Percentiles rank a stretch among this genome's conserved stretches.
Conservation (phyloP, 768 basidiomycete species). For the Auriscalpium vulgare region DNA sequence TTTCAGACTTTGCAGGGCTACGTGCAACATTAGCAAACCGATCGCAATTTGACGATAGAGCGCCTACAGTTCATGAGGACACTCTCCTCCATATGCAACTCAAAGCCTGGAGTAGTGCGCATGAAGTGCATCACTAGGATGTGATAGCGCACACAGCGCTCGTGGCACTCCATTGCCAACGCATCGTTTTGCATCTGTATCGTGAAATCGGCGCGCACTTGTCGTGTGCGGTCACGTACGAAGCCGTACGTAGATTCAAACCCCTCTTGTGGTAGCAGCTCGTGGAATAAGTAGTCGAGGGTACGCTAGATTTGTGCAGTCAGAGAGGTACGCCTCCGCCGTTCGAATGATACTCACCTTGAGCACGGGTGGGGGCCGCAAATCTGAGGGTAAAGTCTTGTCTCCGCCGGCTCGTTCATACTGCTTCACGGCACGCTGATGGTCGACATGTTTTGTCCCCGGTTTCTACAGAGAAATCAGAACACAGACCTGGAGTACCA, state of each 20-base stretch:
- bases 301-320: slow-evolving; percentile 47
- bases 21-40: neutral
- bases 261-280: slow-evolving; percentile 62
- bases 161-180: slow-evolving; percentile 82
- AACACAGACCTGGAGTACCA: slow-evolving; percentile 3
- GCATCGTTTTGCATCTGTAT: slow-evolving; percentile 79
- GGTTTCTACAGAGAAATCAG: slow-evolving; percentile 55
- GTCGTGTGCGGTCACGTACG: slow-evolving; percentile 85
- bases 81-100: slow-evolving; percentile 71
- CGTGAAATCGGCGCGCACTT: slow-evolving; percentile 89
- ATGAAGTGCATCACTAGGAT: slow-evolving; percentile 71
- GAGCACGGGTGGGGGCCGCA: slow-evolving; percentile 80
- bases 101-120: slow-evolving; percentile 50
- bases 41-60: slow-evolving; percentile 1
- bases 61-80: slow-evolving; percentile 85
- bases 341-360: slow-evolving; percentile 37
- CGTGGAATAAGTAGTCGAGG: slow-evolving; percentile 86
- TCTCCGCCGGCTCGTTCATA: slow-evolving; percentile 94
- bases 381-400: slow-evolving; percentile 83
- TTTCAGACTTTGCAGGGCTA: slow-evolving; percentile 87
- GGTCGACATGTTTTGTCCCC: slow-evolving; percentile 80
- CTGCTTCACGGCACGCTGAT: slow-evolving; percentile 83
- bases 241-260: slow-evolving; percentile 71
- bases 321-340: neutral
- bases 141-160: slow-evolving; percentile 91